Conservation (phyloP, 768 basidiomycete species). For the Dictyophora rubrovolvata region DNA sequence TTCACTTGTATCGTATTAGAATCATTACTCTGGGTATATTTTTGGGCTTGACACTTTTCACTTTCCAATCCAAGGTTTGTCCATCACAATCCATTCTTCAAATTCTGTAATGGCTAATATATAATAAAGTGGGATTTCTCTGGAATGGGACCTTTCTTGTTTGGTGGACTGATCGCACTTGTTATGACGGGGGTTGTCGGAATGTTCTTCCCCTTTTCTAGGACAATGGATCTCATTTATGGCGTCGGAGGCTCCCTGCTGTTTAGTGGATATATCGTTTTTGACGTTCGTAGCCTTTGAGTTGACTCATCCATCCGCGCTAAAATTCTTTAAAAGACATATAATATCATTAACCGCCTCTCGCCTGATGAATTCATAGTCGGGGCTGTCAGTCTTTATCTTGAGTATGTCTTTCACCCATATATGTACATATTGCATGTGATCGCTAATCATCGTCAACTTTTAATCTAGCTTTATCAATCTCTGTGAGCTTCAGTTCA, state of each 20-base stretch:
- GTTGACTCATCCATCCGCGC: background rate
- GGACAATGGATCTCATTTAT: constrained; percentile 72
- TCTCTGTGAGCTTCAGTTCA: constrained; percentile 50
- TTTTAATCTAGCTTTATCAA: constrained; percentile 61
- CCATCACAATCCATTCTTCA: background rate
- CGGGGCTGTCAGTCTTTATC: constrained; percentile 86
- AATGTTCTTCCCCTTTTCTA: constrained; percentile 78
- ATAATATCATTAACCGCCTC: constrained; percentile 75
- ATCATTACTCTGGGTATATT: constrained; percentile 90
- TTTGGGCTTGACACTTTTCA: constrained; percentile 88
- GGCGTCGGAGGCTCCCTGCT: constrained; percentile 70
- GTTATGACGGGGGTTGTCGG: constrained; percentile 73
- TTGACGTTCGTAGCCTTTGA: constrained; percentile 34
- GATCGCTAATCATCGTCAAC: constrained; percentile 15
- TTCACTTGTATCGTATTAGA: constrained; percentile 25
- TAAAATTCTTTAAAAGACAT: constrained; percentile 36
- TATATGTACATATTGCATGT: background rate
- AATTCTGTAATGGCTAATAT: background rate
- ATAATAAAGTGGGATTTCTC: constrained; percentile 77
- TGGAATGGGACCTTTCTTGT: constrained; percentile 84
- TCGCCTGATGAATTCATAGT: constrained; percentile 92
- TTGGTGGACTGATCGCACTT: constrained; percentile 72
- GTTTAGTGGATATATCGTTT: constrained; percentile 86
- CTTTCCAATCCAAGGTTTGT: constrained; percentile 81
- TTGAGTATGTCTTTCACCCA: constrained; percentile 57